Conservation (phyloP, 495 filamentous ascomycete genomes). For the Penicillium roqueforti region DNA sequence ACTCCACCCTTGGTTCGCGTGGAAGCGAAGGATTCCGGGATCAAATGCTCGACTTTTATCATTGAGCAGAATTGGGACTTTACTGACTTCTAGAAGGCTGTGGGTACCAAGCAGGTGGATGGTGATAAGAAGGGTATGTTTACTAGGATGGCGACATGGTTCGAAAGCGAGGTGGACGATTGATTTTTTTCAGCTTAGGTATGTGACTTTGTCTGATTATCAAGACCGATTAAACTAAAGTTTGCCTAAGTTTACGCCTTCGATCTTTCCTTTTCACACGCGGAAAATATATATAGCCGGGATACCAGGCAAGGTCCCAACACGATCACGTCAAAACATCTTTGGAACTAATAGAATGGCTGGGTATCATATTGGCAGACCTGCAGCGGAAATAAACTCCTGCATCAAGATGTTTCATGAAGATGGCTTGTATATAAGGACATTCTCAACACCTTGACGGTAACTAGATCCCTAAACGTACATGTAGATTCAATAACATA, state of each 20-base stretch:
- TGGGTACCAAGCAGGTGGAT: background rate
- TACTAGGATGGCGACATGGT: background rate
- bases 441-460: background rate
- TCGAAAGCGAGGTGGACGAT: conserved; percentile 1
- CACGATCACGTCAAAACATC: background rate
- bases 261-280: background rate
- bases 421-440: background rate
- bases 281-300: background rate
- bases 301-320: background rate
- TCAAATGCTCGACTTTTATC: conserved; percentile 11
- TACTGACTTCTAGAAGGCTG: conserved; percentile 10
- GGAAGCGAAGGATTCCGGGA: conserved; percentile 14
- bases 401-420: background rate
- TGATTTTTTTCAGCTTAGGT: no score
- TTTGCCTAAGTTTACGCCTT: background rate
- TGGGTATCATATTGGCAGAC: background rate
- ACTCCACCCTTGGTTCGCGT: conserved; percentile 3
- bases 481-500: background rate
- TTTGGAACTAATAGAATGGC: background rate
- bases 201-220: background rate
- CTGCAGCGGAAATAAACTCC: background rate
- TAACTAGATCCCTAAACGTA: background rate
- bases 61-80: conserved; percentile 17
- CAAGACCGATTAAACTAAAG: background rate
- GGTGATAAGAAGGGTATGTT: conserved; percentile 9